Base-by-base conservation (phyloP, 345 rosid species). In the Sonneratia alba region DNA sequence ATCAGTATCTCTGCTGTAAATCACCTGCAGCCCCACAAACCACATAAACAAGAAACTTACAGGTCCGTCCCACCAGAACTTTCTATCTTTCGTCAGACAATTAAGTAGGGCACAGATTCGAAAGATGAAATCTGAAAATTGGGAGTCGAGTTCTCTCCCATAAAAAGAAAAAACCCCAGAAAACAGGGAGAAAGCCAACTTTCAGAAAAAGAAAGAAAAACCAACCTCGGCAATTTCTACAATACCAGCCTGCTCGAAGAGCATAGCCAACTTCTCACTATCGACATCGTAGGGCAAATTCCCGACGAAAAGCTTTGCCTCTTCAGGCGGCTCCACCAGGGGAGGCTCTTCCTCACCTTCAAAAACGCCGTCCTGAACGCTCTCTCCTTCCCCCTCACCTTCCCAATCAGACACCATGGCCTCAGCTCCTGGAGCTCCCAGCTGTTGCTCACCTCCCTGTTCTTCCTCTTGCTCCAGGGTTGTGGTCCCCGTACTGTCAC, bases 201-300 rank as follows among this genome's bases (percentile, higher is more conserved):
- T 48, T 48, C 18, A 13, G 53, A 12, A 24, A 24, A 22, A 56
- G 32, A 21, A 48, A 15, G 3, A 24, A 22, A 22, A n/a, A 13
- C 55, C 47, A 56, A 94, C 98, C 96, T 91, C 97, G 2, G 98
- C 87, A 82, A 91, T 87, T 77, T 94, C 98, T 70, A 94, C 98
- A 67, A 89, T 88, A 45, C 98, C 98, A 68, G 96, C 89, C 77
- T 91, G 83, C 78, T 94, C 89, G 74, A 94, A 91, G 69, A 91
- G 81, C 97, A 81, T 81, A 73, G 98, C 97, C 81, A 94, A 75
- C 66, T 81, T 84, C 81, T 88, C 82, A 43, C 97, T 94, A 66
- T 90, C 96, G 68, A 94, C 87, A 40, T 91, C 96, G 73, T 80
- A 91, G 9, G 97, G 81, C 83, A 94, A 85, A 62, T 91, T 91